A percentile compares a stretch with the other conserved stretches of the same genome.
Conservation (phyloP, 1,284 basidiomycete species). For the Tremellales sp. region DNA sequence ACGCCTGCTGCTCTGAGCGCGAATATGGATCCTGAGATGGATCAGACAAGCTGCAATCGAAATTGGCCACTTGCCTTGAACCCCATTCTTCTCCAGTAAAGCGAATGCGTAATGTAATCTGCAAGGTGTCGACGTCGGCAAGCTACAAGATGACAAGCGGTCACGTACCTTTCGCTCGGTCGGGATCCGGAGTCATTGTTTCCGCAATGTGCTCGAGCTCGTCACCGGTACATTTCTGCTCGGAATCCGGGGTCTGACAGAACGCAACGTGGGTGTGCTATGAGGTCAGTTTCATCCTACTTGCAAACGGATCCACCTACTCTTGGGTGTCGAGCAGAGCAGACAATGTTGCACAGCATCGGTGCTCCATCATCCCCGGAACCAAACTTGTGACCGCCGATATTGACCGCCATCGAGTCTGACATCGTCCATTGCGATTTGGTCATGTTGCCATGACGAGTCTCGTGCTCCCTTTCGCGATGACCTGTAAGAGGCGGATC, state of each 20-base stretch:
- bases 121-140: too few species aligned
- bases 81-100: slow-evolving; percentile 61
- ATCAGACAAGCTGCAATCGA: not conserved
- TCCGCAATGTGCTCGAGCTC: slow-evolving; percentile 54
- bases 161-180: slow-evolving; percentile 47
- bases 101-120: slow-evolving; percentile 56
- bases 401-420: slow-evolving; percentile 55
- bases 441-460: slow-evolving; percentile 62
- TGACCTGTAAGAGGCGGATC: slow-evolving; percentile 52
- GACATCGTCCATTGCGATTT: slow-evolving; percentile 58
- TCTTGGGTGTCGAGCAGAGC: slow-evolving; percentile 46
- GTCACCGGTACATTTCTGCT: slow-evolving; percentile 37
- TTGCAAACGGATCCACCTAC: not conserved
- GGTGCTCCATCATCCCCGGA: slow-evolving; percentile 61
- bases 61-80: not conserved
- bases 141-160: too few species aligned
- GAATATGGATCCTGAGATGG: slow-evolving; percentile 21
- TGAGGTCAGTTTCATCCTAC: not conserved
- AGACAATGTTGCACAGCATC: slow-evolving; percentile 61
- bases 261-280: slow-evolving; percentile 58
- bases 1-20: slow-evolving; percentile 51
- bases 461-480: slow-evolving; percentile 59
- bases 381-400: slow-evolving; percentile 58
- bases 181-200: slow-evolving; percentile 53
- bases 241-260: slow-evolving; percentile 51